Evolutionary conservation across 2,329 filamentous ascomycete genomes (phyloP).

Genomic region (Colletotrichum theobromicola): DNA sequence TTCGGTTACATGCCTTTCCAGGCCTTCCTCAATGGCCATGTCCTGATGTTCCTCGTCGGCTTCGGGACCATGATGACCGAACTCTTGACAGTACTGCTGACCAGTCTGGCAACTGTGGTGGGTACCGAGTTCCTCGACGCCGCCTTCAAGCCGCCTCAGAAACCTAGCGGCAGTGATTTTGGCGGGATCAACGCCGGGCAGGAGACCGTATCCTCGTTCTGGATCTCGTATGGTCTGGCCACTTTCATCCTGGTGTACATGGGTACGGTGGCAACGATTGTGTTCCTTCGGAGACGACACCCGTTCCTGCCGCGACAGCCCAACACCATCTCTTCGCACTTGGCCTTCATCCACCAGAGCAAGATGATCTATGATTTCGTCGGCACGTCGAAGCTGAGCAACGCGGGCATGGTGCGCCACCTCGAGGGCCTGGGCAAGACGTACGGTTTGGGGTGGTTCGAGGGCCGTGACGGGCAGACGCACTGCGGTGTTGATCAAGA

Average conservation of each 20-base stretch:
- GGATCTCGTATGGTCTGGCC: slow-evolving; percentile 66
- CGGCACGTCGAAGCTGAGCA: slow-evolving; percentile 68
- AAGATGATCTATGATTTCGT: slow-evolving; percentile 82
- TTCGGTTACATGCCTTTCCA: slow-evolving; percentile 69
- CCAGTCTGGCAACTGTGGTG: slow-evolving; percentile 68
- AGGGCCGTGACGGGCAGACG: slow-evolving; percentile 72
- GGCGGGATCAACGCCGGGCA: slow-evolving; percentile 54
- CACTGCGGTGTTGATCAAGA: slow-evolving; percentile 83
- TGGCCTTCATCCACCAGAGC: slow-evolving; percentile 80
- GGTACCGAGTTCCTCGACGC: slow-evolving; percentile 62
- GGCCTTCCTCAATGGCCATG: slow-evolving; percentile 68
- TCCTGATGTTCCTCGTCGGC: slow-evolving; percentile 70
- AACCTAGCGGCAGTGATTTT: slow-evolving; percentile 8
- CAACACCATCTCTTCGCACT: slow-evolving; percentile 76
- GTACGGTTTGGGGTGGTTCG: slow-evolving; percentile 81
- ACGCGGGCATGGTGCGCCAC: slow-evolving; percentile 64
- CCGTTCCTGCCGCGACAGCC: slow-evolving; percentile 80
- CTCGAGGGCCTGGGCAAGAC: slow-evolving; percentile 67
- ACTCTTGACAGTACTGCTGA: slow-evolving; percentile 72
- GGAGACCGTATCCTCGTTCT: slow-evolving; percentile 69
- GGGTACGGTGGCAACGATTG: slow-evolving; percentile 60
- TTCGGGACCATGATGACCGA: slow-evolving; percentile 76
- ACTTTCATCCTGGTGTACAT: slow-evolving; percentile 71
- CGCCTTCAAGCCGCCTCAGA: slow-evolving; percentile 19
- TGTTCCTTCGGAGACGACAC: slow-evolving; percentile 67